A percentile compares a stretch with the other conserved stretches of the same genome.
These are phyloP conservation scores for Cupressus sempervirens DNA, from an alignment of 75 land plant genomes.

Conservation along the genomic window DNA sequence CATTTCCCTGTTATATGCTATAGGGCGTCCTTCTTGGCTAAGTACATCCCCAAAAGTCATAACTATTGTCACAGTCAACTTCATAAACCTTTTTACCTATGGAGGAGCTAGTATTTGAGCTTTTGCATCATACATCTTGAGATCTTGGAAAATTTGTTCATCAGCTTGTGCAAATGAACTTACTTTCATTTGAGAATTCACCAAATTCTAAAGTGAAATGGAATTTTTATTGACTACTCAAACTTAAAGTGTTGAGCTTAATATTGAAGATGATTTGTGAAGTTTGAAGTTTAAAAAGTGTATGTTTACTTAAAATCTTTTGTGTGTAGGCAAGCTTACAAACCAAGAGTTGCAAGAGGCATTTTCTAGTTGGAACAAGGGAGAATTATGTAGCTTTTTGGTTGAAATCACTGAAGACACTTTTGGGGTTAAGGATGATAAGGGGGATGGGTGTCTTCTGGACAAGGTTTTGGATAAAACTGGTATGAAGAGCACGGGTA, in stretches of 20 bases:
- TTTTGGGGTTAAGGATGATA: slow-evolving; percentile 53
- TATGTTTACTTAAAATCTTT: neutral
- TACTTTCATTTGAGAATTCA: neutral
- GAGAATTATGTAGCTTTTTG: slow-evolving; percentile 62
- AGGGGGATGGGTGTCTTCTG: slow-evolving; percentile 45
- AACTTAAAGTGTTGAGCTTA: neutral
- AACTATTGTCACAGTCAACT: too few relatives aligned
- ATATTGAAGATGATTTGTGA: neutral
- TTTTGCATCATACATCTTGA: too few relatives aligned
- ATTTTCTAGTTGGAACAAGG: slow-evolving; percentile 60
- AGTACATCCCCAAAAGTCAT: too few relatives aligned
- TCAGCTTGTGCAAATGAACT: too few relatives aligned
- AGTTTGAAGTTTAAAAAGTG: neutral
- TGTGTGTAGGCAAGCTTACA: slow-evolving; percentile 39
- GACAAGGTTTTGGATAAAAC: slow-evolving; percentile 74
- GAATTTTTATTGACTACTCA: neutral
- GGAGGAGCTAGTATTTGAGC: too few relatives aligned
- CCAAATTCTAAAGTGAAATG: neutral
- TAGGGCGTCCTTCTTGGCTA: too few relatives aligned
- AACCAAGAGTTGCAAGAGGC: slow-evolving; percentile 47
- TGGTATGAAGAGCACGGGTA: slow-evolving; percentile 72
- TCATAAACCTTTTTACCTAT: too few relatives aligned
- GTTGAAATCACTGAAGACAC: slow-evolving; percentile 67
- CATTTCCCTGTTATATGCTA: too few relatives aligned
- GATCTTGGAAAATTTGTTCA: too few relatives aligned